Evolutionary conservation across 208 protist genomes (phyloP).

Genomic region (Wallacemonas collosoma): DNA sequence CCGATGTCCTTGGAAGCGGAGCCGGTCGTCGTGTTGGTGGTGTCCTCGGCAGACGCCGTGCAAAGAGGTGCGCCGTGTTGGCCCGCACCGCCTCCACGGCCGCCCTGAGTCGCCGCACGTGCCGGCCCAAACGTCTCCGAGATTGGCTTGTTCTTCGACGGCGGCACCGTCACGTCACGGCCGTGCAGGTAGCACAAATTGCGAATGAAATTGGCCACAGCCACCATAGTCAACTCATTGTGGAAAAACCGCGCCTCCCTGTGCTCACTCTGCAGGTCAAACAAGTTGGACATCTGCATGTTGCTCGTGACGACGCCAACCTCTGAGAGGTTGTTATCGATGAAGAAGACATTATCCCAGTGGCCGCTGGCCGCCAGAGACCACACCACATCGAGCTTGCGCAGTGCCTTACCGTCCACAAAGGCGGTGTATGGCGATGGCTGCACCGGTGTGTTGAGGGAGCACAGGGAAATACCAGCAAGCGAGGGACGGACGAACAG

Average conservation of each 20-base stretch:
- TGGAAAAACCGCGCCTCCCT: slow-evolving; percentile 62
- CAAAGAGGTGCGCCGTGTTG: background rate
- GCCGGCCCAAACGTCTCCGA: slow-evolving; percentile 2
- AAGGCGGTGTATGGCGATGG: slow-evolving; percentile 72
- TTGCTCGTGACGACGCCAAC: slow-evolving; percentile 69
- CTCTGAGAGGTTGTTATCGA: slow-evolving; percentile 88
- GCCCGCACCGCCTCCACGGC: background rate
- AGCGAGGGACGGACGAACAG: slow-evolving; percentile 70
- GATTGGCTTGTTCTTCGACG: slow-evolving; percentile 2
- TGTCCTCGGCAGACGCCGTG: background rate
- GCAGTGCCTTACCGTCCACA: slow-evolving; percentile 71
- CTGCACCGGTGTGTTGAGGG: slow-evolving; percentile 58
- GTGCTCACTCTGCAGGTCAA: slow-evolving; percentile 40
- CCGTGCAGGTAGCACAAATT: slow-evolving; percentile 39
- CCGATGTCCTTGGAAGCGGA: slow-evolving; percentile 1
- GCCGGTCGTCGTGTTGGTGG: background rate
- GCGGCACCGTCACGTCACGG: slow-evolving; percentile 40
- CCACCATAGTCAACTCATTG: slow-evolving; percentile 58
- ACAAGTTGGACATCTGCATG: slow-evolving; percentile 53
- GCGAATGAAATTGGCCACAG: slow-evolving; percentile 50
- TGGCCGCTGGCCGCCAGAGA: slow-evolving; percentile 68
- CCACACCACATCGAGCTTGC: slow-evolving; percentile 86
- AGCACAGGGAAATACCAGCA: slow-evolving; percentile 78
- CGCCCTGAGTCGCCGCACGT: too few relatives aligned
- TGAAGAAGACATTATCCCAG: slow-evolving; percentile 86